Percentiles rank a stretch among this genome's conserved stretches.
These are phyloP conservation scores for Colletotrichum tanaceti DNA, from an alignment of 2,329 filamentous ascomycete species.

Conservation along the genomic window DNA sequence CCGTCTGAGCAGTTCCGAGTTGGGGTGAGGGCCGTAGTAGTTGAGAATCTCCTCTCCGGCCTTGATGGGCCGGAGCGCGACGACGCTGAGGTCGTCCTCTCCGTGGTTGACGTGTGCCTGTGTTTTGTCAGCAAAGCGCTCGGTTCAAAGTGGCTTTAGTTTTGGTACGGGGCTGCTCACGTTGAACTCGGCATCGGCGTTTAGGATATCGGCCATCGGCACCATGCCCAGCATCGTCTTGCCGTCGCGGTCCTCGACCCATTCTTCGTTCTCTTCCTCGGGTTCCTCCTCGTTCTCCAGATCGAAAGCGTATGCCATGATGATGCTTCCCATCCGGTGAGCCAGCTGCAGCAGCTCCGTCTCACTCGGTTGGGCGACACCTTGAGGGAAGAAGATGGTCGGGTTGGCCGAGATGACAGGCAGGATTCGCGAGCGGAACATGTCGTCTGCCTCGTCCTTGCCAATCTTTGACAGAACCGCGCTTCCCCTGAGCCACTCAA, in stretches of 20 bases:
- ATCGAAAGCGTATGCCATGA: conserved; percentile 95
- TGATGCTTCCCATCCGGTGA: conserved; percentile 86
- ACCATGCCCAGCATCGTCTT: conserved; percentile 83
- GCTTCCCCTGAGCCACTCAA: conserved; percentile 80
- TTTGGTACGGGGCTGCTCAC: conserved; percentile 59
- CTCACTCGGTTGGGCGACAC: conserved; percentile 52
- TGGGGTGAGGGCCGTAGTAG: conserved; percentile 87
- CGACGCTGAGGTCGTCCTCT: conserved; percentile 73
- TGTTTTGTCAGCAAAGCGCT: background rate
- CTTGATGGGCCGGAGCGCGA: conserved; percentile 73
- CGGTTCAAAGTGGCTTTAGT: fast-evolving
- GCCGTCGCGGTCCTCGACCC: conserved; percentile 72
- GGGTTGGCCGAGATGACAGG: conserved; percentile 61
- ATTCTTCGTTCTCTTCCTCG: conserved; percentile 71
- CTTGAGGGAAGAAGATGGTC: conserved; percentile 57
- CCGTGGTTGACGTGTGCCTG: conserved; percentile 67
- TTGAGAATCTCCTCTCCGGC: conserved; percentile 85
- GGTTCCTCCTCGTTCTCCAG: conserved; percentile 70
- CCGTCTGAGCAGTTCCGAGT: conserved; percentile 82
- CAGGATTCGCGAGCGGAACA: conserved; percentile 69
- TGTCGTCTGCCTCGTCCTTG: conserved; percentile 74
- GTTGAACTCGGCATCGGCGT: conserved; percentile 90
- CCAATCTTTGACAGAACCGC: conserved; percentile 82
- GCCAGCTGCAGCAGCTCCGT: conserved; percentile 64
- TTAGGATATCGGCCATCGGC: conserved; percentile 89